Evolutionary conservation across 2,329 filamentous ascomycete genomes (phyloP).

Genomic region (Aureobasidium sp.): DNA sequence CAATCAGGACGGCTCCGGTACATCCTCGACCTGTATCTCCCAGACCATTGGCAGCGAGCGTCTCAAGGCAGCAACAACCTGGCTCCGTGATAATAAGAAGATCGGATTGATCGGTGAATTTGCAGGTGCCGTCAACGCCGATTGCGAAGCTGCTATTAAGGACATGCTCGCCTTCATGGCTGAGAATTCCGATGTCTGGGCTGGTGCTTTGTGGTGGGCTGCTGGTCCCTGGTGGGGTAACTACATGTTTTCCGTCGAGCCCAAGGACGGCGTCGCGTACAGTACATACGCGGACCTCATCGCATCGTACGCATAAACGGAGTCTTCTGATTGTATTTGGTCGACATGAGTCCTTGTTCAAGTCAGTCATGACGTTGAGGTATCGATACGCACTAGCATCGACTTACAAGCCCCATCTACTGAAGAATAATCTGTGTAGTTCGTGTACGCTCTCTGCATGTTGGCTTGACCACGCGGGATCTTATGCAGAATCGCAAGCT

Average conservation of each 20-base stretch:
- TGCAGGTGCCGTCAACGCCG: conserved; percentile 45
- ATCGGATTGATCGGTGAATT: conserved; percentile 49
- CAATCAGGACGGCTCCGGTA: conserved; percentile 45
- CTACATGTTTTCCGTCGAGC: conserved; percentile 21
- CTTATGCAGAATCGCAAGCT: neutral
- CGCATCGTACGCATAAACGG: neutral
- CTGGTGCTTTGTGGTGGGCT: conserved; percentile 49
- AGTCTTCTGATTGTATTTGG: neutral
- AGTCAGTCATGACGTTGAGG: neutral
- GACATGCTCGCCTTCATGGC: conserved; percentile 45
- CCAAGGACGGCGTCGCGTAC: conserved; percentile 6
- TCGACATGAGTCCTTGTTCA: neutral
- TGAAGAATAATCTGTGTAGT: neutral
- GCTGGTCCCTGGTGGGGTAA: conserved; percentile 45
- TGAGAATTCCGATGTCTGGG: conserved; percentile 48
- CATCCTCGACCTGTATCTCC: conserved; percentile 43
- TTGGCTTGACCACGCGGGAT: neutral
- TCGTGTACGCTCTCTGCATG: neutral
- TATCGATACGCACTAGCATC: neutral
- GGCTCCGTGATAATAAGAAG: conserved; percentile 49
- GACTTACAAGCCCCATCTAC: neutral
- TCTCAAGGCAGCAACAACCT: conserved; percentile 45
- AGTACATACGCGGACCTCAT: neutral
- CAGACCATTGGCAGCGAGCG: conserved; percentile 49
- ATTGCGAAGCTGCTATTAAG: conserved; percentile 44